Percentiles rank a stretch among this genome's conserved stretches.
Conservation (phyloP, 2,329 filamentous ascomycete species). For the Lizonia empirigonia region DNA sequence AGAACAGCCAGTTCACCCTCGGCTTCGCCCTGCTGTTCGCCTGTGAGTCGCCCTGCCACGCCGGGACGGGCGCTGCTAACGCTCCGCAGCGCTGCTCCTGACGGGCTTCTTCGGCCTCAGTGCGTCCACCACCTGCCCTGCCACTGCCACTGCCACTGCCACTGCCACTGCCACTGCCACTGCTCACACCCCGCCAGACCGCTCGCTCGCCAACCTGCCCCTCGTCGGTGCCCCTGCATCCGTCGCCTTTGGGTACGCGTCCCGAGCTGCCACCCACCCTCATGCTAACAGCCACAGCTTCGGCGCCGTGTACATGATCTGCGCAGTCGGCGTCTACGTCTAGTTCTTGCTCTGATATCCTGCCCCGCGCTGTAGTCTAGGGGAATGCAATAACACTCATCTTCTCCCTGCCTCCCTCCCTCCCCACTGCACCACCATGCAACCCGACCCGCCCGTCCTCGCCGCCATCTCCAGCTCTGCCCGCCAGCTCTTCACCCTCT, state of each 20-base stretch:
- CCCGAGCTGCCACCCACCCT: background rate
- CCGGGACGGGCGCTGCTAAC: conserved; percentile 29
- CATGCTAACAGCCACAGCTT: conserved; percentile 62
- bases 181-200: conserved; percentile 74
- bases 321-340: conserved; percentile 97
- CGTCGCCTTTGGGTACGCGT: conserved; percentile 80
- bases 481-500: conserved; percentile 71
- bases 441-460: conserved; percentile 62
- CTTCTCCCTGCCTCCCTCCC: conserved; percentile 17
- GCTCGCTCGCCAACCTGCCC: conserved; percentile 76
- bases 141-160: background rate
- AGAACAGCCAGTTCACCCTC: conserved; percentile 81
- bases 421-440: conserved; percentile 37
- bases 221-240: conserved; percentile 85
- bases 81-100: conserved; percentile 63
- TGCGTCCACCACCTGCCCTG: conserved; percentile 52
- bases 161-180: background rate
- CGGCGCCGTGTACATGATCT: conserved; percentile 98
- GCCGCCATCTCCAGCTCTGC: conserved; percentile 79
- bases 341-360: conserved; percentile 57
- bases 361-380: conserved; percentile 47
- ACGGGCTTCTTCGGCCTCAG: conserved; percentile 85
- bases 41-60: conserved; percentile 52
- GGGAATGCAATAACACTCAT: conserved; percentile 46
- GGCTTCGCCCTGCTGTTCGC: conserved; percentile 76